Conservation (phyloP, 495 filamentous ascomycete species). For the Pseudevernia furfuracea region DNA sequence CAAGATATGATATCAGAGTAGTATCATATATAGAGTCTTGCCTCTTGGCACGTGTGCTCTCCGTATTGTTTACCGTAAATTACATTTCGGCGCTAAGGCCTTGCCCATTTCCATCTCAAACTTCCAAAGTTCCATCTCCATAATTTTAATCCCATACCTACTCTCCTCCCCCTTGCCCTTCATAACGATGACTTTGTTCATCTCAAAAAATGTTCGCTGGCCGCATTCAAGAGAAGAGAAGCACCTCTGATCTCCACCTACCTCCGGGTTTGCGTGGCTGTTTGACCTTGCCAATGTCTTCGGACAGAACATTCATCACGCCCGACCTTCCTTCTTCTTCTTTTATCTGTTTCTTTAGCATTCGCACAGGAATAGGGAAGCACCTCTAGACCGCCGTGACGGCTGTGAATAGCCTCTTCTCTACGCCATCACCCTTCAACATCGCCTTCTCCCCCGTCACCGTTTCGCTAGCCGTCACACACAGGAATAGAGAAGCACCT, state of each 20-base stretch:
- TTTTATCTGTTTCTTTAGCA: not conserved
- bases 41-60: too few relatives aligned
- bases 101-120: too few relatives aligned
- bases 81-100: too few relatives aligned
- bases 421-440: not conserved
- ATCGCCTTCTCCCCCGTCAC: too few relatives aligned
- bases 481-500: not conserved
- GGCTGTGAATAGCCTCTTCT: not conserved
- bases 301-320: not conserved
- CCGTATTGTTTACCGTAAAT: too few relatives aligned
- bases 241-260: not conserved
- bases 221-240: not conserved
- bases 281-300: not conserved
- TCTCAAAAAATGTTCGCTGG: not conserved
- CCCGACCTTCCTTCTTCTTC: not conserved
- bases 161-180: too few relatives aligned
- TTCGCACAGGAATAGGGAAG: not conserved
- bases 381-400: not conserved
- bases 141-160: too few relatives aligned
- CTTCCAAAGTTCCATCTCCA: too few relatives aligned
- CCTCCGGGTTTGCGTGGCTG: not conserved
- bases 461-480: not conserved
- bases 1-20: too few relatives aligned
- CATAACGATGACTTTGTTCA: not conserved
- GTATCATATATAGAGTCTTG: too few relatives aligned